A percentile compares a stretch with the other conserved stretches of the same genome.
Evolutionary conservation across 164 flowering plant genomes (phyloP).

Genomic region (Vitis rotundifolia): DNA sequence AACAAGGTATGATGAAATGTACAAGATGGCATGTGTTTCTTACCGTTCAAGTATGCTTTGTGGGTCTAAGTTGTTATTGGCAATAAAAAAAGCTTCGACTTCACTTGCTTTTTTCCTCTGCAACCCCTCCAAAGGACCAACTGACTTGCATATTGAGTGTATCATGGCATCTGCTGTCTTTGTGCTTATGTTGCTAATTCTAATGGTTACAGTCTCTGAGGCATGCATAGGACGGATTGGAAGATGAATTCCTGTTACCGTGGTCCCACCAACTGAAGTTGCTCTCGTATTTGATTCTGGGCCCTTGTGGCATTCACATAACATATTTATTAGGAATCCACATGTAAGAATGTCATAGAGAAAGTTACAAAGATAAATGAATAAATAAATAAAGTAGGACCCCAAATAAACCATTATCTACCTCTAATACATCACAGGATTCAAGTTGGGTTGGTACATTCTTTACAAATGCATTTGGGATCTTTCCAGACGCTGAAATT

Average conservation of each 20-base stretch:
- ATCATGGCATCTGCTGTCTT: conserved; percentile 28
- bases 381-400: background rate
- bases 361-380: background rate
- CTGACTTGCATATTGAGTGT: conserved; percentile 31
- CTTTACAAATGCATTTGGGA: conserved; percentile 20
- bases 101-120: conserved; percentile 24
- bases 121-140: conserved; percentile 35
- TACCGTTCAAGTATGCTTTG: conserved; percentile 24
- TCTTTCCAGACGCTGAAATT: conserved; percentile 23
- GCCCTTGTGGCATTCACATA: conserved; percentile 17
- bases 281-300: conserved; percentile 34
- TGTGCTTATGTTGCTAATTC: conserved; percentile 30
- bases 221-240: conserved; percentile 20
- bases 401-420: background rate
- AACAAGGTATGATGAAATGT: background rate
- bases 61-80: conserved; percentile 12
- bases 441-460: conserved; percentile 13
- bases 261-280: conserved; percentile 15
- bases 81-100: conserved; percentile 30
- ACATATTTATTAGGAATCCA: background rate
- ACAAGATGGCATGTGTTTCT: conserved; percentile 5
- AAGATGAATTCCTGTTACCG: conserved; percentile 11
- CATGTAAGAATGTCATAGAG: background rate
- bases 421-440: conserved; percentile 29
- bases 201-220: conserved; percentile 18